phyloP scores from a whole-genome alignment of 73 alveolate species.

The Paramecium sexaurelia region DNA sequence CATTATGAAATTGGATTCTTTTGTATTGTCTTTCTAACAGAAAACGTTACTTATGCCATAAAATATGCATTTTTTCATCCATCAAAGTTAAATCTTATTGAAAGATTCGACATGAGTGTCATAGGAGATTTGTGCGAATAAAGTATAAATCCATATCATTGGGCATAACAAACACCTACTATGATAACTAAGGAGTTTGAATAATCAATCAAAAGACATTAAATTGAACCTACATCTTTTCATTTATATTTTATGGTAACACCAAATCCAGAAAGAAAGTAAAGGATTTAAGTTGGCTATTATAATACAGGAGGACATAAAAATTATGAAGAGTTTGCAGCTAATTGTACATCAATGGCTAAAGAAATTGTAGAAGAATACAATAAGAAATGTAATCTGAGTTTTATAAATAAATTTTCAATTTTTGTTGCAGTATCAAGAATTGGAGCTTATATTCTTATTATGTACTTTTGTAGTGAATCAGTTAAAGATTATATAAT shows the following conservation, averaged over 20 bases:
- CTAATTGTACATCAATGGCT: background rate
- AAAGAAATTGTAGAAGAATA: background rate
- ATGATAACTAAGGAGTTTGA: background rate
- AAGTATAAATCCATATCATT: background rate
- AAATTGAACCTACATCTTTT: conserved; percentile 2
- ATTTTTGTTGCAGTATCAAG: background rate
- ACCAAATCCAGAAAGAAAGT: background rate
- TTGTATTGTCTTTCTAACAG: background rate
- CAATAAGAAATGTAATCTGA: background rate
- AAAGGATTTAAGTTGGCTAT: background rate
- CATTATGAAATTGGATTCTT: background rate
- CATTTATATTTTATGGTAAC: background rate
- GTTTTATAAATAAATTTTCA: background rate
- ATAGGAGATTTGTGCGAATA: background rate
- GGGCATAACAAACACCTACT: background rate
- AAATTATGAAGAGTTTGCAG: background rate
- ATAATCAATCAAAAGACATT: background rate
- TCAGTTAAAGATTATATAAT: background rate
- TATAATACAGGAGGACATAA: background rate
- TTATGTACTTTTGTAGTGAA: background rate
- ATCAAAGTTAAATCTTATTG: background rate
- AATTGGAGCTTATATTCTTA: background rate
- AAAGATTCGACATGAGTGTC: background rate
- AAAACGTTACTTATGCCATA: background rate
- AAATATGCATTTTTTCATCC: background rate